Evolutionary conservation across 495 filamentous ascomycete species (phyloP).

Genomic region (Lentithecium fluviatile): DNA sequence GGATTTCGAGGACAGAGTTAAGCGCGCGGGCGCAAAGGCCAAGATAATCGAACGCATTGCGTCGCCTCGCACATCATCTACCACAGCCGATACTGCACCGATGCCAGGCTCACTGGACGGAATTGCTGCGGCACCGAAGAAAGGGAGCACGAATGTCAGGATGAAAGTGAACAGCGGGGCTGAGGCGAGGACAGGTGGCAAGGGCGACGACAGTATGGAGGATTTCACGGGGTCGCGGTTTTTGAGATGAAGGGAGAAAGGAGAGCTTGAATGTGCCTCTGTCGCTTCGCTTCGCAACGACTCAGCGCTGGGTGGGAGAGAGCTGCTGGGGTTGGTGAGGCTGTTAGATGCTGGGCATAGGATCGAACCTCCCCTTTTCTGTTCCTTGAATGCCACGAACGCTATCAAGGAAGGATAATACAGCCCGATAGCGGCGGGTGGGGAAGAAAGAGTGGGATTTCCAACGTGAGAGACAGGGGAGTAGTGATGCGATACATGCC

Average conservation of each 20-base stretch:
- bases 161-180: not conserved
- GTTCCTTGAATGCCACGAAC: no score
- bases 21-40: constrained; percentile 72
- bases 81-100: not conserved
- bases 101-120: not conserved
- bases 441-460: no score
- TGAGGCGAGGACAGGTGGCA: not conserved
- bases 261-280: not conserved
- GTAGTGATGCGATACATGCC: no score
- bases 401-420: no score
- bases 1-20: constrained; percentile 81
- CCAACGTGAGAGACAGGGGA: no score
- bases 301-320: no score
- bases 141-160: not conserved
- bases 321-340: no score
- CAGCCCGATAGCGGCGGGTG: no score
- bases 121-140: not conserved
- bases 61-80: not conserved
- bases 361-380: no score
- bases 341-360: no score
- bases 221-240: not conserved
- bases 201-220: not conserved
- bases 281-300: no score
- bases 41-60: constrained; percentile 73
- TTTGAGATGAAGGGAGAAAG: not conserved